A percentile compares a stretch with the other conserved stretches of the same genome.
These are phyloP conservation scores for Beauveria rudraprayagi DNA, from an alignment of 2,329 filamentous ascomycete genomes.

Conservation along the genomic window DNA sequence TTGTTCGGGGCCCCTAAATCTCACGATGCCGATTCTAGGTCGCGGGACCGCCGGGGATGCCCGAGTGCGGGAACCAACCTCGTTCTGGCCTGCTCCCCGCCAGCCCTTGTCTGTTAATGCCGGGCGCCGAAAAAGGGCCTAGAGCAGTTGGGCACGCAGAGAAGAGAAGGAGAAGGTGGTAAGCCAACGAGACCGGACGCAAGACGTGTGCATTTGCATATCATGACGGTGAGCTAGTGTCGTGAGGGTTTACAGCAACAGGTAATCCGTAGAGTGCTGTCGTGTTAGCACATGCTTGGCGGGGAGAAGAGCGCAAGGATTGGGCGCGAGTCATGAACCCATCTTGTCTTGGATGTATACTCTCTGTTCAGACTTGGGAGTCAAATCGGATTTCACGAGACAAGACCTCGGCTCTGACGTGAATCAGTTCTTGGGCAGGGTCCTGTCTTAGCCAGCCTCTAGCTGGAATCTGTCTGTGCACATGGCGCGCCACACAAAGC, in stretches of 20 bases:
- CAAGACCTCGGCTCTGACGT: neutral
- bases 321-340: neutral
- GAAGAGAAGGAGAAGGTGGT: neutral
- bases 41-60: conserved; percentile 4
- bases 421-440: neutral
- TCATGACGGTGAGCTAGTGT: neutral
- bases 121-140: neutral
- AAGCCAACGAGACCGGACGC: conserved; percentile 8
- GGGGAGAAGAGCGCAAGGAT: neutral
- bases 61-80: conserved; percentile 4
- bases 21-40: conserved; percentile 12
- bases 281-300: neutral
- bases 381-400: neutral
- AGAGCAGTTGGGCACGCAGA: neutral
- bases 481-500: neutral
- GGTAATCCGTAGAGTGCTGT: neutral
- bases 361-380: neutral
- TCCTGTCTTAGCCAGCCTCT: conserved; percentile 4
- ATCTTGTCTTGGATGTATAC: neutral
- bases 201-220: conserved; percentile 6
- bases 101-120: neutral
- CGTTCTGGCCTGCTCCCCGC: conserved; percentile 2
- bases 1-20: conserved; percentile 4
- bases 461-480: neutral
- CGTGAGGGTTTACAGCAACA: neutral